phyloP scores from a whole-genome alignment of 768 basidiomycete genomes.

The Hypsizygus marmoreus region DNA sequence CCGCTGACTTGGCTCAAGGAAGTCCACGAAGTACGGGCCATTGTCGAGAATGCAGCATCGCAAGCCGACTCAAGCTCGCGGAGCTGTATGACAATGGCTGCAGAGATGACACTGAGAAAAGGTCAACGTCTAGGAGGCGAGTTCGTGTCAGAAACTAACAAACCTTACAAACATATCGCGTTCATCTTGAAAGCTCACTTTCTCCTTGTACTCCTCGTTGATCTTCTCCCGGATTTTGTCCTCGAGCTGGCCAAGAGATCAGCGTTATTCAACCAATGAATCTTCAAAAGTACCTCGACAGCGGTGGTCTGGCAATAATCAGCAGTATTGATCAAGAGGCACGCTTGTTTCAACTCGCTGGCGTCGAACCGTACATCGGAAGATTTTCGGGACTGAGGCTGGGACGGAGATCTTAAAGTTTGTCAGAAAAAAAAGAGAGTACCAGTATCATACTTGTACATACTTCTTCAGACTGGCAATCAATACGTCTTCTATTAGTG shows the following conservation, averaged over 20 bases:
- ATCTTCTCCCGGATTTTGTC: conserved; percentile 88
- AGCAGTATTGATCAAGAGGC: conserved; percentile 93
- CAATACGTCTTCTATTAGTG: conserved; percentile 79
- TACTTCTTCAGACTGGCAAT: conserved; percentile 73
- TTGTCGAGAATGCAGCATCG: conserved; percentile 75
- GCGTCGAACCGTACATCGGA: conserved; percentile 78
- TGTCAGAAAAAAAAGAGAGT: no score
- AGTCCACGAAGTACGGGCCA: conserved; percentile 81
- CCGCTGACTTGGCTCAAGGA: conserved; percentile 83
- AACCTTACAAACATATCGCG: conserved; percentile 89
- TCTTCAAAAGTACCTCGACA: conserved; percentile 56
- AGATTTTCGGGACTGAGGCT: conserved; percentile 61
- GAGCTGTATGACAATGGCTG: conserved; percentile 77
- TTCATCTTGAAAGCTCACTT: conserved; percentile 81
- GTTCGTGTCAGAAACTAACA: conserved; percentile 14
- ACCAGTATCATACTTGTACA: no score
- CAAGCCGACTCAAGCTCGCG: conserved; percentile 84
- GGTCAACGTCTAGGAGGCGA: conserved; percentile 4
- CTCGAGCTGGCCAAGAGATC: conserved; percentile 63
- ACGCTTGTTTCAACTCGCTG: conserved; percentile 76
- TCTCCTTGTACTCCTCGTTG: conserved; percentile 72
- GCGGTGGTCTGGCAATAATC: conserved; percentile 97
- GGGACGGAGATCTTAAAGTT: conserved; percentile 37
- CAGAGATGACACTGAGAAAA: conserved; percentile 71
- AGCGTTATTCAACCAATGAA: neutral